Evolutionary conservation across 345 rosid species (phyloP).

Genomic region (Syzygium oleosum): DNA sequence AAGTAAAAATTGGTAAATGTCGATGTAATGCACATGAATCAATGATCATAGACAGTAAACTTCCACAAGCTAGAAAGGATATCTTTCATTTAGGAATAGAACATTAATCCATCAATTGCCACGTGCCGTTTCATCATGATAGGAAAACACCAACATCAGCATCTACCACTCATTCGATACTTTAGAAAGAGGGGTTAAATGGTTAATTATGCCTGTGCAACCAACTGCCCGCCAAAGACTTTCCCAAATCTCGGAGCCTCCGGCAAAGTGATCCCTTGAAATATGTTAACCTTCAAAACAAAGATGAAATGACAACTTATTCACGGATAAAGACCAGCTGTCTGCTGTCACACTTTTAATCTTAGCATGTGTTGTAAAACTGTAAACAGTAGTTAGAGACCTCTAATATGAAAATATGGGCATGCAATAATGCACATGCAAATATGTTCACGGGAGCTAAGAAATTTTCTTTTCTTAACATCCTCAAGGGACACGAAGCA

Average conservation of each 20-base stretch:
- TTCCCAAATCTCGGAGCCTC: constrained; percentile 88
- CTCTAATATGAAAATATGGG: not conserved
- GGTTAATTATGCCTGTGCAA: constrained; percentile 62
- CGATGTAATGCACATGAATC: not conserved
- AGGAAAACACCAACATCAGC: not conserved
- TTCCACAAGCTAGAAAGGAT: not conserved
- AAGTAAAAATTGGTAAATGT: not conserved
- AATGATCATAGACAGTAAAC: not conserved
- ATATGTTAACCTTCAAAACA: constrained; percentile 64
- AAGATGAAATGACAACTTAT: not conserved
- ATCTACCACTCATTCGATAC: not conserved
- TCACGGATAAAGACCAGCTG: not conserved
- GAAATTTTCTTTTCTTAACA: not conserved
- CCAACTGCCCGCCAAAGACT: constrained; percentile 93
- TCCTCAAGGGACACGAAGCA: not conserved
- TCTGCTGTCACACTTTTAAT: not conserved
- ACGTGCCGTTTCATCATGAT: not conserved
- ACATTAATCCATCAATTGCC: not conserved
- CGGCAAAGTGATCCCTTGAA: constrained; percentile 78
- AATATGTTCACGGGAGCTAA: not conserved
- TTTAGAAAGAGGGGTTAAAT: not conserved
- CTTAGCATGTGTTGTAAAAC: not conserved
- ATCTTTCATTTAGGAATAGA: not conserved
- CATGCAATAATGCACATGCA: not conserved
- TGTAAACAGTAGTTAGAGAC: not conserved